Evolutionary conservation across 2,329 filamentous ascomycete genomes (phyloP), one percentile per base, ranked within the genome.

Genomic region (Venturia nashicola): DNA sequence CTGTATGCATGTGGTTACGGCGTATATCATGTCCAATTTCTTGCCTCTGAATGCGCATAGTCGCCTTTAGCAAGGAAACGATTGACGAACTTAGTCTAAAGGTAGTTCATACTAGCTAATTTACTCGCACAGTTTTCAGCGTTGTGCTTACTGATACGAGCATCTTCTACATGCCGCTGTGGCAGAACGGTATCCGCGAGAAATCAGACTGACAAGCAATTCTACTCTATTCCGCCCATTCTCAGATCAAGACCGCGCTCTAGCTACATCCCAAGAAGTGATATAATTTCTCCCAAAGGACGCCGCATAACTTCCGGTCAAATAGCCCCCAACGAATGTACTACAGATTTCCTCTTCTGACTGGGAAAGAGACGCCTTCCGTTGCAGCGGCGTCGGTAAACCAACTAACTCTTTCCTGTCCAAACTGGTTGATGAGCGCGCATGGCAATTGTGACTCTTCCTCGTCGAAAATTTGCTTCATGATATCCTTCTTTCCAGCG

Each of bases 391-490:
- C 82, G 74, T 97, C 94, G 54, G 92, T 91, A 74, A 99, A 97
- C 94, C 94, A 99, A 77, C 86, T 94, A 72, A 91, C 91, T 70
- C 91, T 88, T 68, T 96, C 91, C 55, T 89, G 90, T 3, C 85
- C 88, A 51, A 84, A 85, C 70, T 89, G 84, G 74, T 99, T 99
- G 71, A 99, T 87, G 68, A 97, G 80, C 0, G 90, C 86, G 73
- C 91, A 96, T 1, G 94, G 94, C 65, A 97, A 79, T 43, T 84
- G 86, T 9, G 87, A 86, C 68, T 89, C 87, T 68, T 90, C 86
- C 0, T 78, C 79, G 74, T 94, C 90, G 72, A 99, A 96, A 69
- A 97, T 97, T 72, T 89, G 80, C 82, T 91, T 94, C 83, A 97
- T 82, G 63, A 97, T 88, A 2, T 89, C 90, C 82, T 90, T 90